A percentile compares a stretch with the other conserved stretches of the same genome.
Conservation (phyloP, 345 rosid genomes). For the Murraya koenigii region DNA sequence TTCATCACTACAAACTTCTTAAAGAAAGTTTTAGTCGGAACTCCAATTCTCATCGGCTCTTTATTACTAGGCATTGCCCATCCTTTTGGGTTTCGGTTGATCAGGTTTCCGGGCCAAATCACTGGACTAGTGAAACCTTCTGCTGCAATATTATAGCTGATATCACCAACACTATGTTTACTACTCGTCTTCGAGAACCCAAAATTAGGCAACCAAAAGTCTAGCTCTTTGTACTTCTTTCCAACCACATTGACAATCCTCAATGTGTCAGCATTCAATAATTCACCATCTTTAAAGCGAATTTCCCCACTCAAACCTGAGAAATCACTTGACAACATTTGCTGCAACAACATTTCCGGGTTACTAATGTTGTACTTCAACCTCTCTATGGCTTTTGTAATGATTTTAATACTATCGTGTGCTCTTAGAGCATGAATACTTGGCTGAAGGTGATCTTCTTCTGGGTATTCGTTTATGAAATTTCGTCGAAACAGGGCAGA, state of each 20-base stretch:
- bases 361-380: neutral
- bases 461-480: conserved; percentile 19
- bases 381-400: conserved; percentile 5
- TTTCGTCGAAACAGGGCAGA: conserved; percentile 4
- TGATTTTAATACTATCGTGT: conserved; percentile 24
- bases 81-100: conserved; percentile 24
- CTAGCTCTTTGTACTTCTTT: conserved; percentile 28
- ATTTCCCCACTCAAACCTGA: conserved; percentile 32
- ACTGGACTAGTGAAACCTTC: neutral
- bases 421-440: conserved; percentile 31
- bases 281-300: conserved; percentile 19
- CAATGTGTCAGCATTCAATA: neutral
- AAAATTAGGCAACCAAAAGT: conserved; percentile 24
- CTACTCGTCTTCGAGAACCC: conserved; percentile 22
- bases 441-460: conserved; percentile 20
- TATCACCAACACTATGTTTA: neutral
- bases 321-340: conserved; percentile 19
- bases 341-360: conserved; percentile 10
- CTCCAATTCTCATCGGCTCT: conserved; percentile 32
- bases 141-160: neutral
- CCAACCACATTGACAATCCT: conserved; percentile 34
- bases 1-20: conserved; percentile 29
- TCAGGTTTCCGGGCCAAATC: conserved; percentile 32
- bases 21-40: conserved; percentile 34
- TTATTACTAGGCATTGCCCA: conserved; percentile 25